Evolutionary conservation across 768 basidiomycete species (phyloP).

Genomic region (Lentinula lateritia): DNA sequence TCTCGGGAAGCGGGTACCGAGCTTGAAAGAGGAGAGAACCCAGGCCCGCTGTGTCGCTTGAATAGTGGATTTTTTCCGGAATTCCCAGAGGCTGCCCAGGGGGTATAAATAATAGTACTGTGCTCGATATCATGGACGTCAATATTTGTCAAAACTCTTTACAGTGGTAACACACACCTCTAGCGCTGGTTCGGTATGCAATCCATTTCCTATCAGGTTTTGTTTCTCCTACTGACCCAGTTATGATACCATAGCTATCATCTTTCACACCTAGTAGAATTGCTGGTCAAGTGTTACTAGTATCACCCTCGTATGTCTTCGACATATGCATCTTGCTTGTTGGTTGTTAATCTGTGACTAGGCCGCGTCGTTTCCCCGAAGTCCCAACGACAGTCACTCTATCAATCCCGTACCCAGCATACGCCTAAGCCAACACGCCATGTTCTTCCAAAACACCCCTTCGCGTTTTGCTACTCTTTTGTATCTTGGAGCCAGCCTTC

Average conservation of each 20-base stretch:
- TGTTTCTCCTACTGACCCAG: background rate
- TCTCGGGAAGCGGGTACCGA: too few relatives aligned
- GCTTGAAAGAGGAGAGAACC: too few relatives aligned
- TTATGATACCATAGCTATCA: background rate
- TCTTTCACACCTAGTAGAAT: background rate
- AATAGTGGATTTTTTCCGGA: too few relatives aligned
- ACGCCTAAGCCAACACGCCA: background rate
- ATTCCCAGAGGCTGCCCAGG: too few relatives aligned
- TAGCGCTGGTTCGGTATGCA: background rate
- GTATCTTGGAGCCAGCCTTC: background rate
- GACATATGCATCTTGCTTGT: background rate
- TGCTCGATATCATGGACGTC: too few relatives aligned
- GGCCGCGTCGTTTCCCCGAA: background rate
- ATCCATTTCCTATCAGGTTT: background rate
- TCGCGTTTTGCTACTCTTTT: background rate
- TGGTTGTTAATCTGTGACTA: background rate
- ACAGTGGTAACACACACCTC: background rate
- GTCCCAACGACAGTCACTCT: too few relatives aligned
- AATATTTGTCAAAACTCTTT: too few relatives aligned
- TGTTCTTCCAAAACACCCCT: background rate
- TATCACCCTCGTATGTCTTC: background rate
- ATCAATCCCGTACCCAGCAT: background rate
- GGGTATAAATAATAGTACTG: too few relatives aligned
- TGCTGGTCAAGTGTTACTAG: background rate
- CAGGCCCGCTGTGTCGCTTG: too few relatives aligned